Evolutionary conservation across 2,329 filamentous ascomycete species (phyloP).

Genomic region (Calonectria pseudoreteaudii): DNA sequence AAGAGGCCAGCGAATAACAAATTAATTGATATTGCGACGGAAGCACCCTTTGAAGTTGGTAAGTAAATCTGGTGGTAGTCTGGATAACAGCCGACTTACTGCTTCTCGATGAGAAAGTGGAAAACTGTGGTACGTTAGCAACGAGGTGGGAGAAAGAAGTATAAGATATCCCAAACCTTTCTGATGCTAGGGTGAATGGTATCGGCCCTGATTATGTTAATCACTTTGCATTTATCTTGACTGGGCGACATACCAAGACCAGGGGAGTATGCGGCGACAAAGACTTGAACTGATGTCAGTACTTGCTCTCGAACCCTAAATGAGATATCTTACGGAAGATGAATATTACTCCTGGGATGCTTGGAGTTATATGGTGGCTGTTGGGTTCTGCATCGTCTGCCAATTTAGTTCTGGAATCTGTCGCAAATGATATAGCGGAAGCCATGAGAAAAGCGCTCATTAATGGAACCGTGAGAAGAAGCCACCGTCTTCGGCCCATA

Average conservation of each 20-base stretch:
- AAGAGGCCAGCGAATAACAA: conserved; percentile 60
- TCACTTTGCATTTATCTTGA: no score
- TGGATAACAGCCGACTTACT: conserved; percentile 26
- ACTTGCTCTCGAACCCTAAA: fast-evolving
- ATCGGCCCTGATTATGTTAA: conserved; percentile 55
- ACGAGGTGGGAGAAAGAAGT: no score
- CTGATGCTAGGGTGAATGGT: conserved; percentile 62
- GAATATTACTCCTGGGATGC: conserved; percentile 23
- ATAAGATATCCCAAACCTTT: conserved; percentile 42
- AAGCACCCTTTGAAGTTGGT: conserved; percentile 49
- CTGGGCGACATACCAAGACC: conserved; percentile 38
- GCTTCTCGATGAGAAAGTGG: conserved; percentile 62
- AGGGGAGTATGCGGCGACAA: conserved; percentile 57
- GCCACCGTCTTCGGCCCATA: conserved; percentile 57
- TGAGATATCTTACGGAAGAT: conserved; percentile 18
- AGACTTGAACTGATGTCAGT: conserved; percentile 43
- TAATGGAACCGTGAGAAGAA: conserved; percentile 55
- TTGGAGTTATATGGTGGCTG: background rate
- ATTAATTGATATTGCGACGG: conserved; percentile 61
- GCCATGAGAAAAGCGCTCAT: conserved; percentile 46
- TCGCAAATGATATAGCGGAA: conserved; percentile 23
- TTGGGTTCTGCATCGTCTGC: background rate
- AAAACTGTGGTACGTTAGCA: conserved; percentile 47
- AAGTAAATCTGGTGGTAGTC: conserved; percentile 29
- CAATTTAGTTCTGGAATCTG: no score